Percentiles rank a stretch among this genome's conserved stretches.
Evolutionary conservation across 371 early-diverging fungal genomes (phyloP).

Genomic region (Mucor saturninus): DNA sequence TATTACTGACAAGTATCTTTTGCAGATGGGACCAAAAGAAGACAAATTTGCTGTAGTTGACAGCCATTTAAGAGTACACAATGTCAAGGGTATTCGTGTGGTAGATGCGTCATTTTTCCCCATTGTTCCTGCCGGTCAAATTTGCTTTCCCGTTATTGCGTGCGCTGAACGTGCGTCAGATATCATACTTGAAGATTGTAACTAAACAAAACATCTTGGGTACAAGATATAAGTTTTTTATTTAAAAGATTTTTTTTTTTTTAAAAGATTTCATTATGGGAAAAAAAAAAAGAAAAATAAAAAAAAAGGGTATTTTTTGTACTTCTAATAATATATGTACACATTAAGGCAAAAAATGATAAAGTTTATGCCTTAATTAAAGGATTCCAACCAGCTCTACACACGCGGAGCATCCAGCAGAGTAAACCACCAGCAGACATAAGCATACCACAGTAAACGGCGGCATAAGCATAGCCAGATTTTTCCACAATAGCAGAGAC

Average conservation of each 20-base stretch:
- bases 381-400: conserved; percentile 35
- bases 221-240: too few relatives aligned
- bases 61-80: conserved; percentile 43
- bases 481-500: conserved; percentile 47
- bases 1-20: not conserved
- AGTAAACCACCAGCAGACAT: conserved; percentile 37
- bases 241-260: not conserved
- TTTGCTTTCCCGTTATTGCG: conserved; percentile 35
- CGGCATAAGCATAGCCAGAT: conserved; percentile 32
- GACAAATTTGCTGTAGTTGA: conserved; percentile 42
- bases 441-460: conserved; percentile 32
- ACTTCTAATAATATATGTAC: not conserved
- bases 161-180: conserved; percentile 34
- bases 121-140: conserved; percentile 35
- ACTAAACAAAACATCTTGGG: not conserved
- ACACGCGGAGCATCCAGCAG: conserved; percentile 30
- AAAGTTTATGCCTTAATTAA: conserved; percentile 22
- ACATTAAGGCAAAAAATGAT: not conserved
- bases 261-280: too few relatives aligned
- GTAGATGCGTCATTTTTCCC: conserved; percentile 59
- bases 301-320: conserved; percentile 1
- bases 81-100: conserved; percentile 44
- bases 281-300: too few relatives aligned
- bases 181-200: conserved; percentile 18
- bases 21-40: conserved; percentile 21